Evolutionary conservation across 768 basidiomycete genomes (phyloP), one percentile per base, ranked within the genome.

Genomic region (Russula vinacea): DNA sequence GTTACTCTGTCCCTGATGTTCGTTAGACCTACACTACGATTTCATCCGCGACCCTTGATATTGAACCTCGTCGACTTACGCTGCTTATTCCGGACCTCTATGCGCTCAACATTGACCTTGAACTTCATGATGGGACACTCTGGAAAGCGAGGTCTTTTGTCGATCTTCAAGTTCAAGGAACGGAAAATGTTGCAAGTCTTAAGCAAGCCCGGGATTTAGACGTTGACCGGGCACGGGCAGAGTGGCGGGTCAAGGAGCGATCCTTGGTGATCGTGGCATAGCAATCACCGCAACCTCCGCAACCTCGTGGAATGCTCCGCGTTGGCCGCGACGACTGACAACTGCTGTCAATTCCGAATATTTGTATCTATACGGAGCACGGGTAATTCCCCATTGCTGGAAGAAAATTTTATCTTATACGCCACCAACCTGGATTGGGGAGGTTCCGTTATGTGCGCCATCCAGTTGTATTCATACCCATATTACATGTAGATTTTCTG

Each of bases 221-320:
- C 62, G 82, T 89, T 0, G 86, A 89, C 26, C 72, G 69, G 2
- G 88, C 88, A 0, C 76, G 71, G 52, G 88, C 87, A 8, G 85
- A 89, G 71, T 92, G 90, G 89, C 78, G 76, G 39, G 79, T 89
- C 24, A 81, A 75, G 7, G 81, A 86, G 52, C 77, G 75, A 9
- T 65, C 74, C 51, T 71, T 91, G 56, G 72, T 84, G 5, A 69
- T 89, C 16, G 70, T 74, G 55, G 79, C 70, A 14, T 81, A 73
- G n/a, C 40, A 1, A 39, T 29, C 3, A 13, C 35, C n/a, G 11
- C n/a, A 1, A 16, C 29, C 29, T 29, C 5, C 29, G 29, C 29
- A 2, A 29, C 29, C 2, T 51, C 17, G 14, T 16, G 42, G 9
- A 7, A 17, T 44, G 9, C 42, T 19, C 6, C 29, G 8, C 17